Base-by-base conservation (phyloP, 2,329 filamentous ascomycete genomes). In the Cladosporium sp. region DNA sequence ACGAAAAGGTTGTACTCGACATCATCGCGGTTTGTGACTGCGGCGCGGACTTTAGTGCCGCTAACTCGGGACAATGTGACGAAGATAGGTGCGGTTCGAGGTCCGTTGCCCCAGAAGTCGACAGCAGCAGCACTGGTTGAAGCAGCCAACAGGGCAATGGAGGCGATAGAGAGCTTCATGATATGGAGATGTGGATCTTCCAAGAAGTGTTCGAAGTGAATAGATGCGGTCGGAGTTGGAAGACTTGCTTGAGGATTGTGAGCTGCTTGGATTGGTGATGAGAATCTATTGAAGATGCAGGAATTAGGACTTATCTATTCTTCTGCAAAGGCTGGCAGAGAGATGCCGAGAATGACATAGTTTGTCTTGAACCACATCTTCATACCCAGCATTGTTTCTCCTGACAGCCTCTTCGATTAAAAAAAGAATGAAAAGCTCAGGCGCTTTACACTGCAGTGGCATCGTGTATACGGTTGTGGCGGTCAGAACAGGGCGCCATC, bases 1-100 rank as follows among this genome's bases (percentile, higher is more conserved):
- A 72, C 70, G 66, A 73, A 72, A 6, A 74, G 67, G 57, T 74
- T 73, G 68, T 72, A 73, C 21, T 68, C 68, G 8, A 62, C 65
- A 51, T 70, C 67, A 21, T 68, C 72, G 18, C 65, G 71, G 66
- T 74, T 74, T 64, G 70, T 73, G 18, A 74, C 63, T 28, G 66
- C 63, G 10, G 69, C 70, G 49, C 70, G 72, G 54, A 74, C 71
- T 61, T 67, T 70, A 60, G 68, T 72, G 66, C 71, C 69, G 54
- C 63, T 67, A 10, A 70, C 49, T 18, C 66, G 64, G 8, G 70
- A 67, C n/a, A 74, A 26, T 15, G 61, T 64, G 51, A 67, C 38
- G 66, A 67, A 63, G 70, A 69, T 41, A 65, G 67, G 49, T 70
- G 66, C 18, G 71, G 66, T 24, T 67, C 63, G 30, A 62, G 51